Conservation (phyloP, 1,139 yeast genomes). For the Geotrichum candidum region DNA sequence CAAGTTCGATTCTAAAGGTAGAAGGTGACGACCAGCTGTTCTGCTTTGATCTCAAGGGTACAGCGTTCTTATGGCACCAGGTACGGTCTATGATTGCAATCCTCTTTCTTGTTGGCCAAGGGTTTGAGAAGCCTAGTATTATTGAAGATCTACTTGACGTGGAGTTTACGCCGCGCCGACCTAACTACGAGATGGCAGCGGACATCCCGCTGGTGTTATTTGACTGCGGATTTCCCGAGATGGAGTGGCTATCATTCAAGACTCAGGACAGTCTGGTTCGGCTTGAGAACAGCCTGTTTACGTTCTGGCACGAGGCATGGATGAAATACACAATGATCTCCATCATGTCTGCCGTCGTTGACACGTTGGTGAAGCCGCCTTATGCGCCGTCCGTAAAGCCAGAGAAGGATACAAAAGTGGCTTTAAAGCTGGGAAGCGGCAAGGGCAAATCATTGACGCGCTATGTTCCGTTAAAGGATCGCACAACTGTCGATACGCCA, state of each 20-base stretch:
- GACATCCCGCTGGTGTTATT: slow-evolving; percentile 85
- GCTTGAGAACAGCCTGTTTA: slow-evolving; percentile 25
- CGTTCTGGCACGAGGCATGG: slow-evolving; percentile 33
- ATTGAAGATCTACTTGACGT: slow-evolving; percentile 57
- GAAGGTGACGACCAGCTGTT: slow-evolving; percentile 33
- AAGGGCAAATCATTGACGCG: slow-evolving; percentile 35
- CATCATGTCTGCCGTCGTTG: slow-evolving; percentile 28
- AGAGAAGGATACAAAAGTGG: slow-evolving; percentile 16
- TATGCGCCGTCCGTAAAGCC: background rate
- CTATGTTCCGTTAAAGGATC: slow-evolving; percentile 53
- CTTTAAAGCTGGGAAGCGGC: slow-evolving; percentile 28
- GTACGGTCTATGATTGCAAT: slow-evolving; percentile 93
- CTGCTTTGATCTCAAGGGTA: slow-evolving; percentile 74
- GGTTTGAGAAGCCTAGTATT: slow-evolving; percentile 55
- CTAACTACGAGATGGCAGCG: slow-evolving; percentile 83
- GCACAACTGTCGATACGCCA: slow-evolving; percentile 57
- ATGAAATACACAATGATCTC: slow-evolving; percentile 35
- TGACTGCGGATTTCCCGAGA: slow-evolving; percentile 67
- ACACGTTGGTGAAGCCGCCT: slow-evolving; percentile 7
- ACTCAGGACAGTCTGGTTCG: slow-evolving; percentile 21
- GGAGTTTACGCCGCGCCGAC: slow-evolving; percentile 57
- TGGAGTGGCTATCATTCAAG: slow-evolving; percentile 53
- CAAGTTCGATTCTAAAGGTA: slow-evolving; percentile 25
- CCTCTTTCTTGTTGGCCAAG: slow-evolving; percentile 73
- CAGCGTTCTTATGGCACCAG: slow-evolving; percentile 97